These are phyloP conservation scores for Ustilago curta DNA, from an alignment of 1,284 basidiomycete species.

Conservation along the genomic window DNA sequence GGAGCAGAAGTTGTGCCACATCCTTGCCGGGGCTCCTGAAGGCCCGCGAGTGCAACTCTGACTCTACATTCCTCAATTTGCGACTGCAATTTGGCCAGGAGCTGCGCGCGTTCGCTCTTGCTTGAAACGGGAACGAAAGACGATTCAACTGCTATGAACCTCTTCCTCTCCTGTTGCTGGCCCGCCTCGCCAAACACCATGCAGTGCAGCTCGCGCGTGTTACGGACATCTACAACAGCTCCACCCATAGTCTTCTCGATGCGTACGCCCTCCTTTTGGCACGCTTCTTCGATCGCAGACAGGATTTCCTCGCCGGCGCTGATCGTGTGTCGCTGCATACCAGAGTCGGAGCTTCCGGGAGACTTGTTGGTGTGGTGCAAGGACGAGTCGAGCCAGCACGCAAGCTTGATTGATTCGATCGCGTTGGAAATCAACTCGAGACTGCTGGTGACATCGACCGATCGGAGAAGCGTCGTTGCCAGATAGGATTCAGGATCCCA, in stretches of 20 bases:
- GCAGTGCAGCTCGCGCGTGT: no score
- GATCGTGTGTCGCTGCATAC: conserved; percentile 7
- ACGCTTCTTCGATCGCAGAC: neutral
- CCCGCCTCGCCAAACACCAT: neutral
- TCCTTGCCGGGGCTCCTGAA: neutral
- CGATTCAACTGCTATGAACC: neutral
- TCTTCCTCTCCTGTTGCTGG: neutral
- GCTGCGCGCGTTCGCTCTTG: neutral
- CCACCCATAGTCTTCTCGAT: conserved; percentile 8
- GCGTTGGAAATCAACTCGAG: conserved; percentile 21
- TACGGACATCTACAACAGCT: neutral
- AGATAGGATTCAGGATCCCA: conserved; percentile 44
- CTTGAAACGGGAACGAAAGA: conserved; percentile 9
- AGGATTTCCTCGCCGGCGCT: conserved; percentile 6
- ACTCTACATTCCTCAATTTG: conserved; percentile 13
- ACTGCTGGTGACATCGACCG: conserved; percentile 14
- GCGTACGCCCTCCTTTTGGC: neutral
- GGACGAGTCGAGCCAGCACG: conserved; percentile 29
- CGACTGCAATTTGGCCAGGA: neutral
- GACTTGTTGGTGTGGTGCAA: conserved; percentile 4
- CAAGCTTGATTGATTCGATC: conserved; percentile 30
- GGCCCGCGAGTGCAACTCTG: neutral
- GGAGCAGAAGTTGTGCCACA: neutral
- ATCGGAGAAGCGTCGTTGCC: conserved; percentile 17
- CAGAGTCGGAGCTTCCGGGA: no score